These are phyloP conservation scores for Aspergillus heteromorphus DNA, from an alignment of 495 filamentous ascomycete genomes.

Conservation along the genomic window DNA sequence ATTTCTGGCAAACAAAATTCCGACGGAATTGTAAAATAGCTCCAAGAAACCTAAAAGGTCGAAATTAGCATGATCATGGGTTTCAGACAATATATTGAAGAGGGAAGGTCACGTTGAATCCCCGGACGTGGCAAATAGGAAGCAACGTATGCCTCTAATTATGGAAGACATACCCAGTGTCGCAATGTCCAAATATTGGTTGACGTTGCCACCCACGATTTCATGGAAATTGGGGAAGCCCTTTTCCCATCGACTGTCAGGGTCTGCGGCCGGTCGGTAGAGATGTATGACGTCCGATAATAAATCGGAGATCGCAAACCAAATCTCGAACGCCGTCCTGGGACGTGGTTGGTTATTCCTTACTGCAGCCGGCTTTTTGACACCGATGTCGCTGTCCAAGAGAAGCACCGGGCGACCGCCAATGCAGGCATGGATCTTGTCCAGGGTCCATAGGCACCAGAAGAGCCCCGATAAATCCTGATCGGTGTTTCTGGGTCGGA, in stretches of 20 bases:
- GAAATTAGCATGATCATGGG: too few species aligned
- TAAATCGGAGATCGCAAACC: conserved; percentile 47
- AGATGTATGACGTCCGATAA: conserved; percentile 62
- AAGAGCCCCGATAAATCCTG: conserved; percentile 50
- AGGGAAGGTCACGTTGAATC: too few species aligned
- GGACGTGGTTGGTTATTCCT: neutral
- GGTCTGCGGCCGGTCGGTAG: conserved; percentile 52
- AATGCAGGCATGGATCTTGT: conserved; percentile 58
- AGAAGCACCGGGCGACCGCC: conserved; percentile 61
- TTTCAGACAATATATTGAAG: too few species aligned
- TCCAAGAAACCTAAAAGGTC: conserved; percentile 54
- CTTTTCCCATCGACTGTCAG: conserved; percentile 46
- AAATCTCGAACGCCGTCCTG: conserved; percentile 44
- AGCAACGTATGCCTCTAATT: too few species aligned
- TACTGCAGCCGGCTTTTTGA: conserved; percentile 21
- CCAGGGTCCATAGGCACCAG: conserved; percentile 63
- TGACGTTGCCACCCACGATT: conserved; percentile 48
- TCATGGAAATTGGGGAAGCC: conserved; percentile 65
- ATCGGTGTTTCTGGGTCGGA: conserved; percentile 32
- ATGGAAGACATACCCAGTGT: conserved; percentile 20
- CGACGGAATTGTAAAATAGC: conserved; percentile 64
- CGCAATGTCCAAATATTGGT: conserved; percentile 21
- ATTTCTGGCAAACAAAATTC: conserved; percentile 52
- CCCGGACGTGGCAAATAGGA: too few species aligned
- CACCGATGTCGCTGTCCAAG: conserved; percentile 58